phyloP scores from a whole-genome alignment of 164 flowering plant species.

The Pachysandra terminalis region DNA sequence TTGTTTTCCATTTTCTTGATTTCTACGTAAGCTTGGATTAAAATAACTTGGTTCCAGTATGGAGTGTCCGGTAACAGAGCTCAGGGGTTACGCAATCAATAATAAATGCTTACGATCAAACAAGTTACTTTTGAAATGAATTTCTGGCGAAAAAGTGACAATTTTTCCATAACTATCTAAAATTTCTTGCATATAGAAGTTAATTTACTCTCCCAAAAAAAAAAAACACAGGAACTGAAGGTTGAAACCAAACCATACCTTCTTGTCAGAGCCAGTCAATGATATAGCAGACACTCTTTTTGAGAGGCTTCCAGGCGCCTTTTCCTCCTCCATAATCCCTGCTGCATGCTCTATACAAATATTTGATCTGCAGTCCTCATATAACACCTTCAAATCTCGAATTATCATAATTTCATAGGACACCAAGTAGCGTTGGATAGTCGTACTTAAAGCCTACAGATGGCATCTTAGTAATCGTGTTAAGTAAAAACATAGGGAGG shows the following conservation, averaged over 20 bases:
- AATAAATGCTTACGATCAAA: no score
- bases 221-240: background rate
- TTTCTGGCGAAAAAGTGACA: background rate
- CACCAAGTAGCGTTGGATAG: background rate
- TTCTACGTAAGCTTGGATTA: no score
- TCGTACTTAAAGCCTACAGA: no score
- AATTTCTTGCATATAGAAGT: background rate
- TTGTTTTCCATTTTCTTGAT: no score
- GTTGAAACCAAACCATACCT: conserved; percentile 42
- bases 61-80: no score
- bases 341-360: conserved; percentile 93
- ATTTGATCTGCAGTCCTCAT: conserved; percentile 62
- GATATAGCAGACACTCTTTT: conserved; percentile 75
- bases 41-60: no score
- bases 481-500: no score
- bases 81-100: no score
- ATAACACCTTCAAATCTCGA: conserved; percentile 62
- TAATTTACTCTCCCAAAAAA: background rate
- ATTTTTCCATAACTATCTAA: background rate
- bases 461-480: no score
- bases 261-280: conserved; percentile 54
- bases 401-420: conserved; percentile 6
- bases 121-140: no score
- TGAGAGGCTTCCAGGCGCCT: conserved; percentile 75
- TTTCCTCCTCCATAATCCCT: conserved; percentile 79